Evolutionary conservation across 2,329 filamentous ascomycete genomes (phyloP), one percentile per base, ranked within the genome.

Genomic region (Colletotrichum coccodes): DNA sequence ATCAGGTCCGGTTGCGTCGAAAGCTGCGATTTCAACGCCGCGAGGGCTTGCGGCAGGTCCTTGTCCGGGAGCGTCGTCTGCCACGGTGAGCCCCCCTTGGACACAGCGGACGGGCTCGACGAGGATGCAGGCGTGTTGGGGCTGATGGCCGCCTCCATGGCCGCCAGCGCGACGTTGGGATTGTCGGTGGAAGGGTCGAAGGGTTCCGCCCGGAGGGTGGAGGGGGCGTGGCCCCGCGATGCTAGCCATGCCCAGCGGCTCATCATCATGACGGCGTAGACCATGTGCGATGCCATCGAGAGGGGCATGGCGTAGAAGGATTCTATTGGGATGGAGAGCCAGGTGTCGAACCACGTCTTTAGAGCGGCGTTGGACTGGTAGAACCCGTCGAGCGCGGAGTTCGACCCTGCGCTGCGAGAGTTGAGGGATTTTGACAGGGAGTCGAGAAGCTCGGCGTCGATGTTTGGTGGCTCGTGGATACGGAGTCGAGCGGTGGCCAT

Each of bases 241-340:
- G 83, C 77, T 0, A 86, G 77, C 49, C 84, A 85, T 6, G 83
- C 82, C 85, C 85, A 87, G 7, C 85, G 80, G 1, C 83, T 81
- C 0, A 87, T 78, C 80, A 86, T 85, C 5, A 80, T 84, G 47
- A 86, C 75, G n/a, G 81, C 82, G 60, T 87, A 85, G 4, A 87
- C 80, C 0, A 88, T 75, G 60, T 88, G 83, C 1, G 81, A 75
- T 38, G 79, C 83, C 0, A 81, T 73, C 0, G 82, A 77, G 9
- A 87, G 82, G 0, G 87, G 84, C 28, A 87, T 77, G 34, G 80
- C 78, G 64, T 83, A 82, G 62, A 85, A 86, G 4, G 79, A 75
- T 0, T 75, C 71, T 0, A 81, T 75, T 0, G 86, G 82, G 0
- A 89, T 75, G 0, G 78, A 73, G 2, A 85, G 77, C 80, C 85